These are phyloP conservation scores for Lecanosticta acicola DNA, from an alignment of 2,329 filamentous ascomycete genomes.

Conservation along the genomic window DNA sequence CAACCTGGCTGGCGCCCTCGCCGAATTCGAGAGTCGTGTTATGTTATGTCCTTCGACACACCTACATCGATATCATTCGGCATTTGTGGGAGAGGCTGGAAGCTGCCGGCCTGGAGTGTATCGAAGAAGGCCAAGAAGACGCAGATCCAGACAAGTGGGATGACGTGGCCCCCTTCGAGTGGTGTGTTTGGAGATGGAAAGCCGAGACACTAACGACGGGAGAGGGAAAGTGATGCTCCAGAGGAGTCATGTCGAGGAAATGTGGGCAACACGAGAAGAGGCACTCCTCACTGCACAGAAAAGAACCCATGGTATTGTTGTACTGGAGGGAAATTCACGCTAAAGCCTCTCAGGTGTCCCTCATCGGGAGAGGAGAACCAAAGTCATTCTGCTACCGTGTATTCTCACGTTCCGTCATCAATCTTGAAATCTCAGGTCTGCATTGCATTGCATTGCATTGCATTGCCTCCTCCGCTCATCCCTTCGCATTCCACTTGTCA, in stretches of 20 bases:
- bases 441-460: no score
- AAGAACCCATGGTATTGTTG: no score
- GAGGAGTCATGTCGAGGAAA: no score
- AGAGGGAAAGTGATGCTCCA: no score
- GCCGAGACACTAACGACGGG: neutral
- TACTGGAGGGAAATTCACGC: neutral
- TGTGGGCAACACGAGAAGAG: no score
- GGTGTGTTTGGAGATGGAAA: conserved; percentile 38
- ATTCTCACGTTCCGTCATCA: neutral
- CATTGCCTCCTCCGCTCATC: conserved; percentile 26
- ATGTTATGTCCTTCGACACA: conserved; percentile 37
- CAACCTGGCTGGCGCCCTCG: conserved; percentile 32
- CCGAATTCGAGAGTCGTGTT: conserved; percentile 33
- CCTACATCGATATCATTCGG: conserved; percentile 40
- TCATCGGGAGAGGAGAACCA: neutral
- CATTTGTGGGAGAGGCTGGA: conserved; percentile 40
- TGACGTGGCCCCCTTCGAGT: conserved; percentile 36
- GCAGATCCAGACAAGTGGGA: conserved; percentile 31
- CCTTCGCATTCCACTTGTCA: conserved; percentile 60
- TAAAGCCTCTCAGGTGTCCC: neutral
- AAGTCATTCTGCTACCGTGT: neutral
- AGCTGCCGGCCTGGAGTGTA: conserved; percentile 32
- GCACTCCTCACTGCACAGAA: no score
- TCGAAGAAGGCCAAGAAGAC: conserved; percentile 31
- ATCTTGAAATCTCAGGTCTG: no score